Base-by-base conservation (phyloP, 2,329 filamentous ascomycete species). In the Polytolypa hystricis region DNA sequence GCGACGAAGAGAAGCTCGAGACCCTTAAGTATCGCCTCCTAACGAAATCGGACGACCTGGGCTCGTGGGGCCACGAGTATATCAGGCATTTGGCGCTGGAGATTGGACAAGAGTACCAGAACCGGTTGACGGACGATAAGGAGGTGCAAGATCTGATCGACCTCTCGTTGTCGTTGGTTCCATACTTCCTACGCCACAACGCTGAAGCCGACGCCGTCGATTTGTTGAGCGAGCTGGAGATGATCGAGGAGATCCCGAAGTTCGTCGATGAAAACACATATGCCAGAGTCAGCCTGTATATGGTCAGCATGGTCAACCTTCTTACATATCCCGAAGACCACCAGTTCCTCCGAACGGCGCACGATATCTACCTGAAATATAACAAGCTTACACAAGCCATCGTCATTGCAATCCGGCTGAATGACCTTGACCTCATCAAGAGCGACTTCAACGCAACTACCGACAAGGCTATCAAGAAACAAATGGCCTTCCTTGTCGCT, bases 21-120 rank as follows among this genome's bases (percentile, higher is more conserved):
- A 95, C 91, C 33, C 74, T 98, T 53, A 96, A 94, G 65, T 98
- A 91, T 68, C 79, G 91, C 47, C 73, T 98, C 35, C 73, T 95
- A 42, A 81, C 89, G 23, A 86, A 87, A 19, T 84, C 86, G 26
- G 79, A 86, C 58, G 91, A 98, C 61, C 85, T 98, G 54, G 83
- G 80, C 39, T 94, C 89, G 4, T 98, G 91, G 91, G 91, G 91
- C 41, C 93, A 98, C 60, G 91, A 98, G 70, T 98, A 98, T 61
- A 86, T 93, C 55, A 77, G 93, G 44, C 93, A 98, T 66, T 70
- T 98, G 47, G 89, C 91, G 17, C 70, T 98, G 42, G 89, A 98
- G 65, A 91, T 98, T 47, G 91, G 91, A 38, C 81, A 93, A 62
- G 89, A 96, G 46, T 94, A 93, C 57, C 82, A 77, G 56, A 87